Percentiles rank a stretch among this genome's conserved stretches.
Evolutionary conservation across 305 asterid species (phyloP).

Genomic region (Withania somnifera): DNA sequence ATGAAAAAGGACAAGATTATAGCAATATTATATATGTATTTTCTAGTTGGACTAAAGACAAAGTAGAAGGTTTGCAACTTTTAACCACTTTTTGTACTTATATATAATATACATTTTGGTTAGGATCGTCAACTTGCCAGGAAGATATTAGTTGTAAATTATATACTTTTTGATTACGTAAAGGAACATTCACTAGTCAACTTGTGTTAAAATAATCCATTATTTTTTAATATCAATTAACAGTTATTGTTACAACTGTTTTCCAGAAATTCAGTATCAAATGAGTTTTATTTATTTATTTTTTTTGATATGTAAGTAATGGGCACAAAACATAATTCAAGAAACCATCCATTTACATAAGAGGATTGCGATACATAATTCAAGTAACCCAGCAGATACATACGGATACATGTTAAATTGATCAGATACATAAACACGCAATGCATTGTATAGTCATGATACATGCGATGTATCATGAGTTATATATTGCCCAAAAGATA

Average conservation of each 20-base stretch:
- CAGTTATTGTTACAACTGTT: not conserved
- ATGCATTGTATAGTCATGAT: too few relatives aligned
- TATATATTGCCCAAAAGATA: too few relatives aligned
- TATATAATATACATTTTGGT: not conserved
- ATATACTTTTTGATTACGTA: not conserved
- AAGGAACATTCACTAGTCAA: not conserved
- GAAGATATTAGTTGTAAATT: not conserved
- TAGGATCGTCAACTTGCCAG: not conserved
- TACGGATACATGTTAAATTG: too few relatives aligned
- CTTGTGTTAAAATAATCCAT: not conserved
- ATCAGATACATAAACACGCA: too few relatives aligned
- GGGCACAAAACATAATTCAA: too few relatives aligned
- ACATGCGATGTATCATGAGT: too few relatives aligned
- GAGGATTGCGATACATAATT: too few relatives aligned
- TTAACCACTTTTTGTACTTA: not conserved
- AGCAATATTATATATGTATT: not conserved
- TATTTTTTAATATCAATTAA: not conserved
- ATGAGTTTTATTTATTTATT: not conserved
- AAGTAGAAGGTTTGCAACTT: not conserved
- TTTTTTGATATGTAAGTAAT: too few relatives aligned
- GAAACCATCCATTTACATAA: too few relatives aligned
- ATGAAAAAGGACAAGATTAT: not conserved
- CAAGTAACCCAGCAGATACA: too few relatives aligned
- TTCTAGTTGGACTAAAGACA: not conserved
- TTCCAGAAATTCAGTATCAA: not conserved